Base-by-base conservation (phyloP, 495 filamentous ascomycete genomes). In the Penicillium cinerascens region DNA sequence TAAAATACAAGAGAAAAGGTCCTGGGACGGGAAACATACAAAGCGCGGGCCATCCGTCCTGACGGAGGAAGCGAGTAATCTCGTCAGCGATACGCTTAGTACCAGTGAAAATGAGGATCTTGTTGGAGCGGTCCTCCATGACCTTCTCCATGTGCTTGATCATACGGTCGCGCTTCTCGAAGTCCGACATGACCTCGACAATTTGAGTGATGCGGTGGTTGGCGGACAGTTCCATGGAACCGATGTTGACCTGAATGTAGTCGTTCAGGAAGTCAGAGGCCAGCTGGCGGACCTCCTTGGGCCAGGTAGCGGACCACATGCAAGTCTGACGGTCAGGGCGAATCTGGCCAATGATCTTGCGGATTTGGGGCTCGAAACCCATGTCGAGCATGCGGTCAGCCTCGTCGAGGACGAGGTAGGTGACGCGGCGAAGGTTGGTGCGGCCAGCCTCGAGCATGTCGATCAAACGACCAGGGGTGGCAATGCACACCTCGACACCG, bases 291-390 rank as follows among this genome's bases (percentile, higher is more conserved):
- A 98, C 92, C 69, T 98, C 93, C 84, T 97, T 98, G 55, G 93
- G 93, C 93, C 93, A 98, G 7, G 93, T 98, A 61, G 93, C 93
- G 51, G 93, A 98, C 93, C 93, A 98, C 93, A 98, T 98, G 83
- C 92, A 95, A 55, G 93, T 98, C 65, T 98, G 93, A 80, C 93
- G 88, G 70, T 98, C 93, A 52, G 93, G 93, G 58, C 93, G 90
- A 76, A 98, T 98, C 77, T 98, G 93, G 44, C 87, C 78, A 57
- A 98, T 90, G 59, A 97, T 96, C 81, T 96, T 96, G 74, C 91
- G 87, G 65, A 98, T 97, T 72, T 98, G 93, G 61, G 93, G 93
- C 79, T 98, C 93, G 81, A 98, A 98, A 87, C 93, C 93, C 93
- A 98, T 97, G 77, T 98, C 93, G 76, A 98, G 79, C 93, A 98